Base-by-base conservation (phyloP, 2,329 filamentous ascomycete genomes). In the Albophoma yamanashiensis region DNA sequence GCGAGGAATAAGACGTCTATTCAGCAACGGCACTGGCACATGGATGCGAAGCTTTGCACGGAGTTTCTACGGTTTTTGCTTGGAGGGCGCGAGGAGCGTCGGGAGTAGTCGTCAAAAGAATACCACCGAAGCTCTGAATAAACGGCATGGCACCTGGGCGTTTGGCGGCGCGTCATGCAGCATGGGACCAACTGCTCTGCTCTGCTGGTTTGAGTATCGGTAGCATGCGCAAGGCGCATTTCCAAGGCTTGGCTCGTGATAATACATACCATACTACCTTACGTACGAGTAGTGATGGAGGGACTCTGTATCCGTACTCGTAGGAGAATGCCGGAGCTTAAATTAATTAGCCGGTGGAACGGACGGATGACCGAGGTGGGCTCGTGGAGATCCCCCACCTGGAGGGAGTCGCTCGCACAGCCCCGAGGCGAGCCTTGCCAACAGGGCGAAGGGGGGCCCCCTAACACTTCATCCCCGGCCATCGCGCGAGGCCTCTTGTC, bases 1-100 rank as follows among this genome's bases (percentile, higher is more conserved):
- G 62, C 15, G 66, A 69, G 25, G 57, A 53, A 36, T 71, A 62
- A 68, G 20, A n/a, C 8, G 31, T 31, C n/a, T 8, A 22, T 38
- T 15, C 9, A n/a, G 3, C 3, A 36, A 15, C 22, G 31, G 31
- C 31, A 20, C 9, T 15, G 20, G 50, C 31, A 53, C 50, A n/a
- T 36, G 50, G 50, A 36, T 31, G 31, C n/a, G 50, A 36, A 22
- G 4, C 36, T 12, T 55, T 22, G 31, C n/a, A 36, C 20, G 20
- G 50, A 38, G 50, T 38, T 55, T 22, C 15, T 22, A 34, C 22
- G 20, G 56, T 47, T 45, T 45, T 47, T 36, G 34, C 25, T n/a
- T 34, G 40, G 20, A 31, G 39, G 43, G 40, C 5, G 31, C 50
- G 50, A 36, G 11, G 9, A 36, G 31, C 50, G 3, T 53, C 31